Percentiles rank a stretch among this genome's conserved stretches.
phyloP scores from a whole-genome alignment of 208 protist genomes.

The Leishmania aethiopica region DNA sequence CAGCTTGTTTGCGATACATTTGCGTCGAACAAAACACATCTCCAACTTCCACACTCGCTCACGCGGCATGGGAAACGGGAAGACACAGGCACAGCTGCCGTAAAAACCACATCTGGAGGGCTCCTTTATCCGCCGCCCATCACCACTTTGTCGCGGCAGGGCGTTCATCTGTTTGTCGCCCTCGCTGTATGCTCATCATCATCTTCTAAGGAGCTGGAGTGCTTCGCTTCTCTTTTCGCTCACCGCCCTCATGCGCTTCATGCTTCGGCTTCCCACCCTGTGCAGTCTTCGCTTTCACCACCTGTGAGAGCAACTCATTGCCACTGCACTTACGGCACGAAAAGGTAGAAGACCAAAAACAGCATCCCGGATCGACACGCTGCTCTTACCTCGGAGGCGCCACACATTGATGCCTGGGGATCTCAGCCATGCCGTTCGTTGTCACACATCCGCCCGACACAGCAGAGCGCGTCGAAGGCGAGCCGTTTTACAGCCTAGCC shows the following conservation, averaged over 20 bases:
- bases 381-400: neutral
- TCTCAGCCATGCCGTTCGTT: constrained; percentile 33
- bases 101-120: too few species aligned
- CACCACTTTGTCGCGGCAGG: neutral
- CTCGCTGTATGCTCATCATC: neutral
- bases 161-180: neutral
- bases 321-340: neutral
- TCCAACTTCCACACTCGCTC: too few species aligned
- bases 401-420: neutral
- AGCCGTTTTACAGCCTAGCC: constrained; percentile 39
- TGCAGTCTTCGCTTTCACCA: too few species aligned
- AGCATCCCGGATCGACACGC: neutral
- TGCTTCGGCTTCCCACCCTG: neutral
- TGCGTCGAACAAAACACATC: neutral
- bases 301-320: neutral
- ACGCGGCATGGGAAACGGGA: too few species aligned
- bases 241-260: neutral
- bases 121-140: neutral
- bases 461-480: constrained; percentile 31
- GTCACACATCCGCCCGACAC: constrained; percentile 32
- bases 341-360: neutral
- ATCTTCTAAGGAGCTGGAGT: neutral
- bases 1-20: neutral
- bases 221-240: neutral
- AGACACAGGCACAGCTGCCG: neutral